Evolutionary conservation across 2,329 filamentous ascomycete species (phyloP).

Genomic region (Colletotrichum sp.): DNA sequence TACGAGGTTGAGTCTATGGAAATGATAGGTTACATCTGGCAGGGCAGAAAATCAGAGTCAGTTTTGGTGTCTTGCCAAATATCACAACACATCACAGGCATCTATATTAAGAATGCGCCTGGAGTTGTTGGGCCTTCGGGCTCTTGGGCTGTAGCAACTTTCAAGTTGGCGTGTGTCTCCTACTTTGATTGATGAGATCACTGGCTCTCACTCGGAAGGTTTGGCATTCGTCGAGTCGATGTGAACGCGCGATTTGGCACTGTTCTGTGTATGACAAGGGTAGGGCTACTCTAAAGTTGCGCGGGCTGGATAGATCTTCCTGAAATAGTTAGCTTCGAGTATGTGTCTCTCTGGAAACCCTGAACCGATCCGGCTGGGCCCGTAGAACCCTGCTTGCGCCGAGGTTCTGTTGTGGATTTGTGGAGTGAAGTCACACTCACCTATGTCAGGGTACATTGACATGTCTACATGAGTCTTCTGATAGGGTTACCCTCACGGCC

Average conservation of each 20-base stretch:
- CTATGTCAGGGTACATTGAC: not conserved
- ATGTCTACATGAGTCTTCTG: not conserved
- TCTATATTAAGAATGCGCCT: rapidly evolving
- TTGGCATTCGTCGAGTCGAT: not conserved
- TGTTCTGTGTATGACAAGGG: not conserved
- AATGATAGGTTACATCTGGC: not conserved
- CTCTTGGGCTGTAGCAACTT: not conserved
- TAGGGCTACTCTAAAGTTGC: not conserved
- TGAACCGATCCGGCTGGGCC: not conserved
- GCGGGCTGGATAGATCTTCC: not conserved
- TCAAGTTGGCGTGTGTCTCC: not conserved
- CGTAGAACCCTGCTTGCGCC: not conserved
- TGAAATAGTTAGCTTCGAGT: not conserved
- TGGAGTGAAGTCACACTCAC: rapidly evolving
- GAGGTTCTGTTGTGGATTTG: not conserved
- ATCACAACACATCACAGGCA: too few relatives aligned
- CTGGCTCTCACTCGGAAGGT: not conserved
- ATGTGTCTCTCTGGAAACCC: not conserved
- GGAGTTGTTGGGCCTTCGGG: rapidly evolving
- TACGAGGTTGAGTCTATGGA: not conserved
- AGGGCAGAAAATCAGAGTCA: not conserved
- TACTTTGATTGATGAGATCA: not conserved
- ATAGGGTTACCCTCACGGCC: not conserved
- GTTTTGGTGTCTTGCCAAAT: not conserved
- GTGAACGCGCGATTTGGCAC: not conserved